Evolutionary conservation across 306 rosid species (phyloP).

Genomic region (Vicia villosa): DNA sequence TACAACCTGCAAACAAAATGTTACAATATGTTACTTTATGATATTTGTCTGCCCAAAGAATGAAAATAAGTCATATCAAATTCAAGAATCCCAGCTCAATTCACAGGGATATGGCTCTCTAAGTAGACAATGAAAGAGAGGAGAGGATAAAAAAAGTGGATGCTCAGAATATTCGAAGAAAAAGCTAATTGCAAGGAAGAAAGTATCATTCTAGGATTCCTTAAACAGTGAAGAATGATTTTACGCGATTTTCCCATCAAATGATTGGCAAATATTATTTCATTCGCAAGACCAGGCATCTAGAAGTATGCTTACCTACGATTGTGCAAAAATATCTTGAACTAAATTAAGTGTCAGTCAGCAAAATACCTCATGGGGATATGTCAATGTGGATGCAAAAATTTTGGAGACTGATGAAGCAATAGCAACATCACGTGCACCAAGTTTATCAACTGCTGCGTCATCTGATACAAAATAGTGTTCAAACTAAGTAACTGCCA

Average conservation of each 20-base stretch:
- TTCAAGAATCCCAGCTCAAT: background rate
- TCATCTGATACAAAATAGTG: conserved; percentile 48
- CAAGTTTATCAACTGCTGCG: conserved; percentile 63
- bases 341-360: conserved; percentile 33
- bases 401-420: conserved; percentile 87
- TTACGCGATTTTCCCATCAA: background rate
- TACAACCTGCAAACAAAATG: conserved; percentile 64
- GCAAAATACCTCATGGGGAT: conserved; percentile 81
- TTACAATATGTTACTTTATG: background rate
- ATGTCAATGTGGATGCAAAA: conserved; percentile 86
- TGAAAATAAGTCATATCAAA: background rate
- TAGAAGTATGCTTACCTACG: background rate
- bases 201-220: conserved; percentile 6
- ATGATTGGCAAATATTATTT: conserved; percentile 23
- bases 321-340: conserved; percentile 19
- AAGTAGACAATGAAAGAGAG: conserved; percentile 8
- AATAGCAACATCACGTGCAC: conserved; percentile 81
- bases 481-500: conserved; percentile 24
- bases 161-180: conserved; percentile 15
- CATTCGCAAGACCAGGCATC: conserved; percentile 4
- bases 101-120: background rate
- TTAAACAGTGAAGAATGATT: conserved; percentile 15
- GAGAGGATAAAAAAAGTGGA: background rate
- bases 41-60: conserved; percentile 20
- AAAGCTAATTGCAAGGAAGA: background rate